A percentile compares a stretch with the other conserved stretches of the same genome.
phyloP scores from a whole-genome alignment of 2,329 filamentous ascomycete species.

The Ilyonectria robusta region DNA sequence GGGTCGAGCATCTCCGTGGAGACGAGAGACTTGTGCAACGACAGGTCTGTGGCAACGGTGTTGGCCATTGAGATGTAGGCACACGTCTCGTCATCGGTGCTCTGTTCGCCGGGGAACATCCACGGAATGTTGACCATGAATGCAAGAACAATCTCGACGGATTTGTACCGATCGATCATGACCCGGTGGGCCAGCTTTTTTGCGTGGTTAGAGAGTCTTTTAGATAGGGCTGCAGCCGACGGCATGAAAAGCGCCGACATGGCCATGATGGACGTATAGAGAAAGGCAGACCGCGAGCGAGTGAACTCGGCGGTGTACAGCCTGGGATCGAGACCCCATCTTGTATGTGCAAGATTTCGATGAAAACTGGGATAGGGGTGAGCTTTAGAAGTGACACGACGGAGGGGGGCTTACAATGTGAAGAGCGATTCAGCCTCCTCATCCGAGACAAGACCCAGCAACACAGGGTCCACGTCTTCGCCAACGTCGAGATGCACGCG shows the following conservation, averaged over 20 bases:
- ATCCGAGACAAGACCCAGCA: conserved; percentile 77
- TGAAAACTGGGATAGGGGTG: conserved; percentile 68
- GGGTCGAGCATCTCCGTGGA: conserved; percentile 64
- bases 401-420: conserved; percentile 66
- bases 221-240: conserved; percentile 74
- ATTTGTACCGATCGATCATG: conserved; percentile 73
- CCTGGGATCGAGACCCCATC: conserved; percentile 80
- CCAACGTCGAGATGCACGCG: conserved; percentile 75
- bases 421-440: conserved; percentile 77
- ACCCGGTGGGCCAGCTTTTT: conserved; percentile 74
- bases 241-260: conserved; percentile 78
- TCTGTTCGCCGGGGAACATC: conserved; percentile 78
- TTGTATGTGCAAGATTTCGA: conserved; percentile 77
- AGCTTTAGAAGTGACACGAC: neutral
- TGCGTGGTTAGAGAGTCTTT: conserved; percentile 74
- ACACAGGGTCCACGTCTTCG: conserved; percentile 76
- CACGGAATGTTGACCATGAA: conserved; percentile 84
- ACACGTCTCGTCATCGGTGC: conserved; percentile 81
- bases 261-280: conserved; percentile 80
- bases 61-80: conserved; percentile 79
- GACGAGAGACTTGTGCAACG: conserved; percentile 77
- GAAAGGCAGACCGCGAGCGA: conserved; percentile 76
- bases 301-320: conserved; percentile 78
- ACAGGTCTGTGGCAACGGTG: conserved; percentile 78
- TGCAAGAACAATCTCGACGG: conserved; percentile 80